Conservation (phyloP, 1,284 basidiomycete species). For the Leccinum pachyderme region DNA sequence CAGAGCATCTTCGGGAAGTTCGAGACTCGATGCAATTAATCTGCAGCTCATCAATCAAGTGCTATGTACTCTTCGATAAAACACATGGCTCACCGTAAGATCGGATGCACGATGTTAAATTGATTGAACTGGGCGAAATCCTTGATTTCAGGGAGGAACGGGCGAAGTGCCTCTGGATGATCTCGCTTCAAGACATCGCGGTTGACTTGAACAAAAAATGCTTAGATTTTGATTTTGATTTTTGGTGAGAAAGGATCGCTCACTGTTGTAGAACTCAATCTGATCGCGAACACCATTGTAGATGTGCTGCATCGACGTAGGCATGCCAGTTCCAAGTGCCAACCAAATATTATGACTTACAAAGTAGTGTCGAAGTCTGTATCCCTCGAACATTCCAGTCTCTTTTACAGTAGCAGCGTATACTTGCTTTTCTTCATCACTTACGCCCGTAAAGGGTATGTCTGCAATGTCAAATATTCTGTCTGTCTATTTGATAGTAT, state of each 20-base stretch:
- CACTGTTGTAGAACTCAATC: conserved; percentile 59
- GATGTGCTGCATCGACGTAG: conserved; percentile 43
- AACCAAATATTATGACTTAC: conserved; percentile 28
- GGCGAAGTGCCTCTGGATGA: background rate
- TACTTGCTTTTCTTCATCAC: conserved; percentile 8
- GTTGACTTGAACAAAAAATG: background rate
- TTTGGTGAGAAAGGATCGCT: conserved; percentile 16
- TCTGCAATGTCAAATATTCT: conserved; percentile 65
- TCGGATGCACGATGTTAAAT: background rate
- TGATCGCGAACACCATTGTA: conserved; percentile 56
- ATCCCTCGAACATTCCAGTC: conserved; percentile 56
- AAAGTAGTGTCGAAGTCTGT: conserved; percentile 57
- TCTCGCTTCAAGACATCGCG: background rate
- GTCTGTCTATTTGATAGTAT: conserved; percentile 37
- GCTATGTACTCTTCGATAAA: no score
- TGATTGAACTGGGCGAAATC: background rate
- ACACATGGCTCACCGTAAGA: background rate
- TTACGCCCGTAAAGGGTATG: conserved; percentile 53
- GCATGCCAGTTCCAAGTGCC: no score
- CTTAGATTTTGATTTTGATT: background rate
- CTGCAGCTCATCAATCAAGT: background rate
- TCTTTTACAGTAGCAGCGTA: conserved; percentile 50
- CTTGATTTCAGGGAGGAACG: background rate
- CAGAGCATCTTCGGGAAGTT: background rate
- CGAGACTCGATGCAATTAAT: background rate